phyloP scores from a whole-genome alignment of 176 grass and related monocot species.

The Oryza longistaminata region DNA sequence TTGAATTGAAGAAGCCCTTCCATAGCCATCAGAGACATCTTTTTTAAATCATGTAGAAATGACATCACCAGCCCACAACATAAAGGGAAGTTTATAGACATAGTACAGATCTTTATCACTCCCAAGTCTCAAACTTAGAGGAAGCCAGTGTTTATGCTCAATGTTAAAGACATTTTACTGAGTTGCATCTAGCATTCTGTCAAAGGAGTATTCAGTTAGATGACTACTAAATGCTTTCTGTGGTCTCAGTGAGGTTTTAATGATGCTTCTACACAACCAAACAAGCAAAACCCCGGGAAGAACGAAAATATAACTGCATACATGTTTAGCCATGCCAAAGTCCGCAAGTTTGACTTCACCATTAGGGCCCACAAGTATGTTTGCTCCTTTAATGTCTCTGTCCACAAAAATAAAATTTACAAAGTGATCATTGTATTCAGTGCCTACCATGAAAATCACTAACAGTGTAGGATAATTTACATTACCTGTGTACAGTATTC shows the following conservation, averaged over 20 bases:
- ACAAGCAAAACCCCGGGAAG: not conserved
- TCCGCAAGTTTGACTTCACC: constrained; percentile 75
- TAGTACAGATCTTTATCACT: not conserved
- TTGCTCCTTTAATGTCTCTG: constrained; percentile 83
- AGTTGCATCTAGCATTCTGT: not conserved
- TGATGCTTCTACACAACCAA: not conserved
- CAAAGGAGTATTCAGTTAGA: constrained; percentile 2
- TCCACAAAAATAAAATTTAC: constrained; percentile 3
- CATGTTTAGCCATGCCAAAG: constrained; percentile 82
- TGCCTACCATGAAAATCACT: constrained; percentile 7
- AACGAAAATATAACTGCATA: constrained; percentile 34
- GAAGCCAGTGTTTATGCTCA: constrained; percentile 4
- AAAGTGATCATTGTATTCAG: constrained; percentile 3
- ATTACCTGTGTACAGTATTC: constrained; percentile 63
- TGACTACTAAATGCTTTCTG: not conserved
- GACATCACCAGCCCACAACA: not conserved
- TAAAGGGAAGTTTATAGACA: not conserved
- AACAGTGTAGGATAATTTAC: not conserved
- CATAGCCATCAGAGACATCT: not conserved
- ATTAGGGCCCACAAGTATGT: constrained; percentile 70
- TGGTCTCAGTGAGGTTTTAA: not conserved
- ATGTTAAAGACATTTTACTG: constrained; percentile 2
- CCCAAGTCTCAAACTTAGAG: not conserved
- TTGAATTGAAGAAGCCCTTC: not conserved
- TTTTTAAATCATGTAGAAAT: not conserved